Evolutionary conservation across 768 basidiomycete species (phyloP).

Genomic region (Mycena alexandri): DNA sequence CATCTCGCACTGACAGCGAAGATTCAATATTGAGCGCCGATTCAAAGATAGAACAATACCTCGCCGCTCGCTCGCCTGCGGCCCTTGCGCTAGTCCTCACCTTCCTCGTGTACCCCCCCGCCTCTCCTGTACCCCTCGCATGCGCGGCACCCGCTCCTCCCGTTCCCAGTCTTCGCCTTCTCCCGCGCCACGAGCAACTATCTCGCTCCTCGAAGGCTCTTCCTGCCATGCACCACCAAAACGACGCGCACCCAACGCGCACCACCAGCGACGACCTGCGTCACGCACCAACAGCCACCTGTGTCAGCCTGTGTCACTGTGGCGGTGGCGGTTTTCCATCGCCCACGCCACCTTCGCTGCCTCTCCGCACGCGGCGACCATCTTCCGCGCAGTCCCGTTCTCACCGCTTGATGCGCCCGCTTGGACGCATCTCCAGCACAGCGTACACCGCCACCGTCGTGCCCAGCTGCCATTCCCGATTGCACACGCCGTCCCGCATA

Average conservation of each 20-base stretch:
- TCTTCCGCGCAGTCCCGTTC: conserved; percentile 8
- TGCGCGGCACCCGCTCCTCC: not conserved
- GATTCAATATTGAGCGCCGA: not conserved
- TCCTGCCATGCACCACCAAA: conserved; percentile 5
- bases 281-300: too few relatives aligned
- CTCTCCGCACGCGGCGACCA: not conserved
- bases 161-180: too few relatives aligned
- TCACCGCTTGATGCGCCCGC: not conserved
- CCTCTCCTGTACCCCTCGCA: not conserved
- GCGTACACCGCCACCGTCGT: not conserved
- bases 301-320: too few relatives aligned
- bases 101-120: not conserved
- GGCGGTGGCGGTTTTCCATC: too few relatives aligned
- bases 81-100: too few relatives aligned
- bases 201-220: not conserved
- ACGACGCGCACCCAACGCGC: too few relatives aligned
- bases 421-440: conserved; percentile 1
- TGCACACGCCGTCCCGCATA: too few relatives aligned
- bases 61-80: not conserved
- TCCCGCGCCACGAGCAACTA: not conserved
- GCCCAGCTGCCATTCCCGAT: not conserved
- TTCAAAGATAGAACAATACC: conserved; percentile 1
- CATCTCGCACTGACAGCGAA: conserved; percentile 3
- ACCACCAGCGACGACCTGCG: not conserved
- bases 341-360: too few relatives aligned